A percentile compares a stretch with the other conserved stretches of the same genome.
Evolutionary conservation across 2,329 filamentous ascomycete genomes (phyloP).

Genomic region (Epichloe sibirici): DNA sequence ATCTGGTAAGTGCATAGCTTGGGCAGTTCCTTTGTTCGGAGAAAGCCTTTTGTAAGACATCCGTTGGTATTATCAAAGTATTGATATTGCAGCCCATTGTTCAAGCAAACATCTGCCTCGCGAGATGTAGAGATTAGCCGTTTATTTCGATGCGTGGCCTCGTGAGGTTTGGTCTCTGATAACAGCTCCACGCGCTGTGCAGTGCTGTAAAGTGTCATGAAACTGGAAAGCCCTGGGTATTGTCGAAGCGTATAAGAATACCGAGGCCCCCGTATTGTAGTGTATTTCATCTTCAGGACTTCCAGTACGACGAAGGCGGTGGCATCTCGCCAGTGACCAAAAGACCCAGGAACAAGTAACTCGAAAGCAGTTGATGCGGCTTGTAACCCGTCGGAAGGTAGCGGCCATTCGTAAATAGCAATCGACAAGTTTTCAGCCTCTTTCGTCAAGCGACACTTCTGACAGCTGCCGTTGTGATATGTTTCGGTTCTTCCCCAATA

Average conservation of each 20-base stretch:
- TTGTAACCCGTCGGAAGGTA: conserved; percentile 22
- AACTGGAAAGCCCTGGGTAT: conserved; percentile 6
- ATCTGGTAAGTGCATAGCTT: conserved; percentile 9
- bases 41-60: conserved; percentile 1
- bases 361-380: conserved; percentile 42
- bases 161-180: conserved; percentile 11
- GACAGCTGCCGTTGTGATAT: conserved; percentile 16
- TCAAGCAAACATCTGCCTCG: conserved; percentile 11
- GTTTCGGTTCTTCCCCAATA: background rate
- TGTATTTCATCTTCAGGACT: conserved; percentile 19
- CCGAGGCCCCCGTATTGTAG: background rate
- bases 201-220: background rate
- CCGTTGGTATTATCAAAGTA: conserved; percentile 8
- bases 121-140: background rate
- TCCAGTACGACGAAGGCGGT: conserved; percentile 29
- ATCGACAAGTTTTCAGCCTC: conserved; percentile 31
- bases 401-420: conserved; percentile 42
- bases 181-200: conserved; percentile 9
- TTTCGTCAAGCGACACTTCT: conserved; percentile 20
- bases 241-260: conserved; percentile 3
- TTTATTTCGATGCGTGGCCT: conserved; percentile 5
- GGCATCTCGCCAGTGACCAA: conserved; percentile 36
- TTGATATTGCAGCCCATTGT: conserved; percentile 12
- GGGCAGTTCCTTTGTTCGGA: background rate
- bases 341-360: conserved; percentile 27